Conservation (phyloP, 2,329 filamentous ascomycete species). For the Penicillium sp. region DNA sequence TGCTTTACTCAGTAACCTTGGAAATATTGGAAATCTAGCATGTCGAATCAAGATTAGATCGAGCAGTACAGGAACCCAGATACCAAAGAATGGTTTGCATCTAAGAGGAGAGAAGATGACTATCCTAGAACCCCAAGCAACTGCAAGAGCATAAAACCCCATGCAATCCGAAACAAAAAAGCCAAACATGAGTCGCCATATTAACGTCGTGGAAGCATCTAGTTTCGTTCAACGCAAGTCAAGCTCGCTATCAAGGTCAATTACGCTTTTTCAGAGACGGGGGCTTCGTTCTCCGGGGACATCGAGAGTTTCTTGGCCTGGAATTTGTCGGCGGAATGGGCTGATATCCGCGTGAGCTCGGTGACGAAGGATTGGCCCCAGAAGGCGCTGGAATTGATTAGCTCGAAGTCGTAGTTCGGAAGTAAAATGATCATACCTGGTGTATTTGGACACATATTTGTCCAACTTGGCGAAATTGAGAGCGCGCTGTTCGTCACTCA, state of each 20-base stretch:
- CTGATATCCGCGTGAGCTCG: slow-evolving; percentile 64
- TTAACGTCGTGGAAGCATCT: slow-evolving; percentile 26
- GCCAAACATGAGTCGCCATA: slow-evolving; percentile 24
- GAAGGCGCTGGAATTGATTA: slow-evolving; percentile 62
- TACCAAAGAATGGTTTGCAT: slow-evolving; percentile 1
- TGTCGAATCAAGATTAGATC: not conserved
- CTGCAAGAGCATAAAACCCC: slow-evolving; percentile 6
- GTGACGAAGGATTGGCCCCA: slow-evolving; percentile 92
- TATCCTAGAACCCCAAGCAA: slow-evolving; percentile 8
- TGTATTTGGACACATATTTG: slow-evolving; percentile 96
- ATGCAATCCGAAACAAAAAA: slow-evolving; percentile 12
- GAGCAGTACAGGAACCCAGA: not conserved
- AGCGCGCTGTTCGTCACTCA: slow-evolving; percentile 81
- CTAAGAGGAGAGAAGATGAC: slow-evolving; percentile 10
- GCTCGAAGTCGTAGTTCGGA: not conserved
- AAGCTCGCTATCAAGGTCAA: not conserved
- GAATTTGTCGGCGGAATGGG: slow-evolving; percentile 35
- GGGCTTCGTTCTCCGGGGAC: not conserved
- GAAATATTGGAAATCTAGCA: not conserved
- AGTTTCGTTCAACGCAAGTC: slow-evolving; percentile 11
- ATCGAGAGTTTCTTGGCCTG: slow-evolving; percentile 30
- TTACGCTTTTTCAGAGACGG: not conserved
- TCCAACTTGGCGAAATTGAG: slow-evolving; percentile 87
- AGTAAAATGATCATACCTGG: slow-evolving; percentile 52
- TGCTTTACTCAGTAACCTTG: not conserved